Evolutionary conservation across 148 eudicot species (phyloP).

Genomic region (Vaccinium myrtillus): DNA sequence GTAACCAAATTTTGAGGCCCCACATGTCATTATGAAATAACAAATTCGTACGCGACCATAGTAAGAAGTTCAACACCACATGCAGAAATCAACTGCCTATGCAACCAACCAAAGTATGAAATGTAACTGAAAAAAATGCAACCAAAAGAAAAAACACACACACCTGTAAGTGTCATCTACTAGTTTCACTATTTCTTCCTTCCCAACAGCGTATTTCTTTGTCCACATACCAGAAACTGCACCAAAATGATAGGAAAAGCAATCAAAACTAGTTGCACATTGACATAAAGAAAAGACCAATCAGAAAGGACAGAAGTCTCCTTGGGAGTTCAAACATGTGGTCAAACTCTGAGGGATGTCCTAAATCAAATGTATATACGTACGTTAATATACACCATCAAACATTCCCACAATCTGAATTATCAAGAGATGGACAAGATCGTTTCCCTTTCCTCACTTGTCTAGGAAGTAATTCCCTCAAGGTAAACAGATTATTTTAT

Average conservation of each 20-base stretch:
- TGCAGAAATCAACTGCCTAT: background rate
- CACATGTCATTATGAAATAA: background rate
- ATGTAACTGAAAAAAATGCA: background rate
- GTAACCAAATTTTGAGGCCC: background rate
- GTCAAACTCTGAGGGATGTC: background rate
- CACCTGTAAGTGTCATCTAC: slow-evolving; percentile 95
- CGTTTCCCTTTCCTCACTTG: background rate
- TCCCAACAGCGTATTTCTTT: slow-evolving; percentile 60
- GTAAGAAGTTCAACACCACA: background rate
- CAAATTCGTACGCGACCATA: background rate
- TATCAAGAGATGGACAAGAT: background rate
- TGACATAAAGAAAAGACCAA: background rate
- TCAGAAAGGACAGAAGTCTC: background rate
- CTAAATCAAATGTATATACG: background rate
- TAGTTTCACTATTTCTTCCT: slow-evolving; percentile 84
- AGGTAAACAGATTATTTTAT: background rate
- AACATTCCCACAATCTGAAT: background rate
- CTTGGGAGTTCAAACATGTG: background rate
- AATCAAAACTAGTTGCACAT: background rate
- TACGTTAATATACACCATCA: background rate
- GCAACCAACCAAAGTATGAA: background rate
- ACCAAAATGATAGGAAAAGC: slow-evolving; percentile 14
- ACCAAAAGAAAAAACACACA: background rate
- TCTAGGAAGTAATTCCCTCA: background rate
- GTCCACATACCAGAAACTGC: slow-evolving; percentile 80